Base-by-base conservation (phyloP, 2,329 filamentous ascomycete genomes). In the Westerdykella aurantiaca region DNA sequence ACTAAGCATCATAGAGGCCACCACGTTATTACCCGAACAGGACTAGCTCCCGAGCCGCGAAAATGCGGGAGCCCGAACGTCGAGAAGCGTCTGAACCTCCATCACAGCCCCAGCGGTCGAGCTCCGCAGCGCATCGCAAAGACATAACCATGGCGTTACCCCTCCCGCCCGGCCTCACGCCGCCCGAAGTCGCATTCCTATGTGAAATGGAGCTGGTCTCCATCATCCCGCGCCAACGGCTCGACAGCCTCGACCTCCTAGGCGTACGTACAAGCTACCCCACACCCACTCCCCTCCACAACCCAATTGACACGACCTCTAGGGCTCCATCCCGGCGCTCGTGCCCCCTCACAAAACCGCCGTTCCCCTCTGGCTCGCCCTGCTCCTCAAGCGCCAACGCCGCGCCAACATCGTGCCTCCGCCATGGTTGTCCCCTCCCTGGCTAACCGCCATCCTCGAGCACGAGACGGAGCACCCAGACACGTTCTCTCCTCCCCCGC, bases 181-280 rank as follows among this genome's bases (percentile, higher is more conserved):
- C 93, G 47, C 77, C 86, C 51, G 93, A 98, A 72, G 86, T 94
- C 37, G 86, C 89, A 40, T 98, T 97, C 63, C 74, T 97, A 22
- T 95, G 90, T 69, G 93, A 98, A 72, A 97, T 96, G 89, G 91
- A 97, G 72, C 80, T 88, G 59, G 86, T 98, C 44, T 96, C 90
- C 0, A 80, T 98, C 17, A 82, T 97, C 39, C 93, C 93, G 31
- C 86, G 93, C 42, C 90, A 97, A 67, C 81, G 86, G 51, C 82
- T 98, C 42, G 89, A 96, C 53, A 81, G 81, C 55, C 85, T 98
- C 50, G 78, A 87, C 57, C 78, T 98, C 49, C 79, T 98, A 43
- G 83, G 85, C 53, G 93, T 97, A 75, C 74, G 85, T 80, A 46
- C 56, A 57, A 75, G 83, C 79, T 47, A 45, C 53, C 47, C 53